Base-by-base conservation (phyloP, 495 filamentous ascomycete genomes). In the Penicillium egyptiacum region DNA sequence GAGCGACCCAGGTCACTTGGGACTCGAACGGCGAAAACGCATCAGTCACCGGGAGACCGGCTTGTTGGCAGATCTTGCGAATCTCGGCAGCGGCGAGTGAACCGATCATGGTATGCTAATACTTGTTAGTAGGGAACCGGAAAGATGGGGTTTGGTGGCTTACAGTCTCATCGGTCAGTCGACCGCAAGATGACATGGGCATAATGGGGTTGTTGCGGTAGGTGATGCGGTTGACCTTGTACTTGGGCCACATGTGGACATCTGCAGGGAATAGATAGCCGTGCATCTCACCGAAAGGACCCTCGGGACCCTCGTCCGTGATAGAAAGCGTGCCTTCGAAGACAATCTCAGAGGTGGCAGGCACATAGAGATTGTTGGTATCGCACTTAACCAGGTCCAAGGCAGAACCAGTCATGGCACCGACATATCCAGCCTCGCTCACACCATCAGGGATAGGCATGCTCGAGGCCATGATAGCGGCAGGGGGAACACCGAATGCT, bases 321-420 rank as follows among this genome's bases (percentile, higher is more conserved):
- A 70, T 64, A 2, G 72, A 77, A 12, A 77, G 23, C 5, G 66
- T 70, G 5, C 75, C 73, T 45, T 78, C 73, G 14, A 78, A 48
- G 7, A 78, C 70, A 33, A 76, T 75, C 48, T 76, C 75, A 1
- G 72, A 58, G 11, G 61, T 73, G 0, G 75, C 73, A 1, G 75
- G 75, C 4, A 76, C 72, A 11, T 61, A 65, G 2, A 78, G 54
- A 30, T 75, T 52, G 50, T 74, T 76, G 0, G 71, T 75, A 14
- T 78, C 74, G 44, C 72, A 75, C 42, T 76, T 76, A 14, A 72
- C 68, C 1, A 76, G 48, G n/a, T 78, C 71, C 3, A 78, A 20
- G 7, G 74, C 53, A 0, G 55, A 35, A 0, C 74, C 75, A 5
- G 65, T 67, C 55, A 78, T 62, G 12, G 74, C 71, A 17, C 74